These are phyloP conservation scores for Parasitella parasitica DNA, from an alignment of 371 early-diverging fungal genomes.

Conservation along the genomic window DNA sequence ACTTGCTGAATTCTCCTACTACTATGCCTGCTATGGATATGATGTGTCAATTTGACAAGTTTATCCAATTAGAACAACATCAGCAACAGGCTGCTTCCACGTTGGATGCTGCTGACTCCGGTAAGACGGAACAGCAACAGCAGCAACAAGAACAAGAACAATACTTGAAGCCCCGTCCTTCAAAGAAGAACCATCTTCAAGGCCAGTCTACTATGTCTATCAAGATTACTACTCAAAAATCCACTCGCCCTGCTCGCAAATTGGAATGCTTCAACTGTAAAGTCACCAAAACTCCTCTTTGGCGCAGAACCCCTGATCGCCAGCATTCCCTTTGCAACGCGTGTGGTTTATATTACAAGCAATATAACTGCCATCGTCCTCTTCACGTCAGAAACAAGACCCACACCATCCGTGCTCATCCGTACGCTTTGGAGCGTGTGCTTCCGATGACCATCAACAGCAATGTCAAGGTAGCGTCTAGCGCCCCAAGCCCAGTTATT, in stretches of 20 bases:
- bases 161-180: conserved; percentile 11
- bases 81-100: conserved; percentile 1
- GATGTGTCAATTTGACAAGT: conserved; percentile 21
- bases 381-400: conserved; percentile 59
- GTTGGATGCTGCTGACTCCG: not conserved
- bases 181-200: conserved; percentile 22
- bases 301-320: conserved; percentile 81
- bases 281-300: conserved; percentile 78
- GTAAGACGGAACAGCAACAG: not conserved
- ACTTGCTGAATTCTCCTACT: conserved; percentile 13
- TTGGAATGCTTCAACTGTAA: conserved; percentile 80
- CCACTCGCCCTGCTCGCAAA: conserved; percentile 51
- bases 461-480: not conserved
- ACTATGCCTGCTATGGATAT: conserved; percentile 15
- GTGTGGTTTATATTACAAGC: conserved; percentile 80
- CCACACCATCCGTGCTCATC: conserved; percentile 25
- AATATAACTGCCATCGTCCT: conserved; percentile 73
- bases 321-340: conserved; percentile 81
- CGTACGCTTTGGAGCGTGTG: conserved; percentile 22
- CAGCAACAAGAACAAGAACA: not conserved
- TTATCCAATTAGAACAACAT: conserved; percentile 24
- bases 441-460: conserved; percentile 11
- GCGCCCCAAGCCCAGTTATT: not conserved
- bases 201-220: conserved; percentile 28
- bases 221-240: conserved; percentile 22